Evolutionary conservation across 306 rosid species (phyloP).

Genomic region (Leucaena leucocephala): DNA sequence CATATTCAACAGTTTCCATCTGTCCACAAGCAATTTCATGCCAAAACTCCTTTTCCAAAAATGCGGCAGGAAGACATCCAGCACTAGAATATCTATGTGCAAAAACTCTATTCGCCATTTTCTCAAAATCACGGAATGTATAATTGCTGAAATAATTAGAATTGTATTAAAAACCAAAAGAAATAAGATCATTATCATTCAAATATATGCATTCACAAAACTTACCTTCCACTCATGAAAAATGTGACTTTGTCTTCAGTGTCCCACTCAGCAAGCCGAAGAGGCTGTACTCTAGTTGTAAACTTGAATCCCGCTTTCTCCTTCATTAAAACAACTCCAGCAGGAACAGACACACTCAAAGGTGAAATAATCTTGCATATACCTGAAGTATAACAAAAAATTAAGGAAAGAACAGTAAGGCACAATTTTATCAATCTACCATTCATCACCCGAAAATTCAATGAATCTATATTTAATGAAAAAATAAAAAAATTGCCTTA

Average conservation of each 20-base stretch:
- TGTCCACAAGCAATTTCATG: constrained; percentile 87
- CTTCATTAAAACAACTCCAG: constrained; percentile 91
- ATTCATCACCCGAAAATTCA: not conserved
- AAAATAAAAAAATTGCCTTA: not conserved
- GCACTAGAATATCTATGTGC: constrained; percentile 81
- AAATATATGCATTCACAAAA: constrained; percentile 23
- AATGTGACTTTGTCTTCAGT: constrained; percentile 86
- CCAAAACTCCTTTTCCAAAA: constrained; percentile 96
- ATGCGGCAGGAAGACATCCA: constrained; percentile 78
- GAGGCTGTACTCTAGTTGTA: constrained; percentile 97
- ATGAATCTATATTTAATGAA: not conserved
- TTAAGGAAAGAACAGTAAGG: not conserved
- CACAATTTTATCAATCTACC: constrained; percentile 17
- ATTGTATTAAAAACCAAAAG: constrained; percentile 41
- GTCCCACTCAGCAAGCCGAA: constrained; percentile 99
- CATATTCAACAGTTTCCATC: constrained; percentile 94
- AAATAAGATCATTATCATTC: constrained; percentile 5
- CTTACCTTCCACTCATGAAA: constrained; percentile 95
- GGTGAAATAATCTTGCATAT: constrained; percentile 95
- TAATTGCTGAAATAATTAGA: constrained; percentile 69
- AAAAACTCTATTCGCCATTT: constrained; percentile 95
- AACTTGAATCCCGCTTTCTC: constrained; percentile 92
- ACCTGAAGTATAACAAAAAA: constrained; percentile 52
- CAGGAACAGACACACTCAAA: constrained; percentile 88
- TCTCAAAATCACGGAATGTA: constrained; percentile 87